Evolutionary conservation across 495 filamentous ascomycete species (phyloP), one percentile per base, ranked within the genome.

Genomic region (Trichodelitschia bisporula): DNA sequence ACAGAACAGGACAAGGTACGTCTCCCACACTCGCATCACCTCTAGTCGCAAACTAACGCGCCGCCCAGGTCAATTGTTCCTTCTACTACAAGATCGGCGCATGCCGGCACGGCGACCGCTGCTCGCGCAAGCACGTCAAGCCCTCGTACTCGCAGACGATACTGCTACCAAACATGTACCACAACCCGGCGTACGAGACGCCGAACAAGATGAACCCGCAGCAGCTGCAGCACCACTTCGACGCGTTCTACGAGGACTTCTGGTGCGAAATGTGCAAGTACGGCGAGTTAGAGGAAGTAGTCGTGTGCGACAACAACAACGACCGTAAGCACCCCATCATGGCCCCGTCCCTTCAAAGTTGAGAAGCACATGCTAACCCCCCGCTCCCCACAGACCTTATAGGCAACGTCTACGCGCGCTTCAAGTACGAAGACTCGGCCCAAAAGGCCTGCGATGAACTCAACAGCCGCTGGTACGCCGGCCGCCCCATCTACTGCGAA

Each of bases 191-290:
- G 42, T 91, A 89, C 65, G 82, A 95, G 49, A 75, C 78, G 26
- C 90, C 91, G 57, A 86, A 70, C 60, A 83, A 83, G 55, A 89
- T 93, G 76, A 91, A 86, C 55, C 50, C 80, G 8, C 68, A 61
- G 38, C 86, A 97, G 60, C 70, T 92, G 48, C 84, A 93, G 57
- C 89, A 84, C 57, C 86, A 97, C 61, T 97, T 95, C 48, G 89
- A 97, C 56, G 84, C 86, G 41, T 97, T 97, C 59, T 97, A 97
- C 60, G 86, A 97, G 58, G 86, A 97, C 51, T 72, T 97, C 40
- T 97, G 86, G 79, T 92, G 84, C 60, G 86, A 97, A 64, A 77
- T 97, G 73, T 53, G 50, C 44, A 53, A 54, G 37, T 58, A 54
- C 35, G 54, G 54, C 18, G 44, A 55, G 28, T 33, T 58, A 2